Evolutionary conservation across 192 early-diverging fungal genomes (phyloP).

Genomic region (Backusella westeae): DNA sequence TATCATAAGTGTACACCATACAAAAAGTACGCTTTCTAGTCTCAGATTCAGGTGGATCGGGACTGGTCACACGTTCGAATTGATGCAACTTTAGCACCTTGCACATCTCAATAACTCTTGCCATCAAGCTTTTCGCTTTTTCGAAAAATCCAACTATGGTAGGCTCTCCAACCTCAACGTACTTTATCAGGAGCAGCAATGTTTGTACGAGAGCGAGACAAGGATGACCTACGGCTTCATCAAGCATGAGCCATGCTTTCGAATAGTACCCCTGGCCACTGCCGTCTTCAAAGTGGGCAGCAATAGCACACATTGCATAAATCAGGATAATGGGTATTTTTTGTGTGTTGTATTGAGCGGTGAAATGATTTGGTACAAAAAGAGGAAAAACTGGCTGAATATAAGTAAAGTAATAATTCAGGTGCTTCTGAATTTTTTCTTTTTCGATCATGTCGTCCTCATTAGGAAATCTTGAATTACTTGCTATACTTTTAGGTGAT

Average conservation of each 20-base stretch:
- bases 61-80: background rate
- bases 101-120: constrained; percentile 7
- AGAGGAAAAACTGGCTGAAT: constrained; percentile 11
- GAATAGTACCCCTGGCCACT: background rate
- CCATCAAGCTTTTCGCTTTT: constrained; percentile 9
- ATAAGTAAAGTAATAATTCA: constrained; percentile 2
- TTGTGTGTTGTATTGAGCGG: background rate
- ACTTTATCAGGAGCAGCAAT: constrained; percentile 2
- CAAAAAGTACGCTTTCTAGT: constrained; percentile 18
- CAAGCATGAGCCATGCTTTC: background rate
- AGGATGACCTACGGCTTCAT: background rate
- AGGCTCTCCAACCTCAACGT: background rate
- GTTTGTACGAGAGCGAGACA: constrained; percentile 8
- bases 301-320: constrained; percentile 54
- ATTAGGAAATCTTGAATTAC: constrained; percentile 4
- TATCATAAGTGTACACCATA: constrained; percentile 16
- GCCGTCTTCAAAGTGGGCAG: constrained; percentile 23
- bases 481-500: constrained; percentile 4
- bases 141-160: background rate
- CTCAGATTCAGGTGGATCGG: constrained; percentile 5
- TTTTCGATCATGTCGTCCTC: background rate
- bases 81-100: constrained; percentile 3
- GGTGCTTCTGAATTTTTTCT: background rate
- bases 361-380: constrained; percentile 15
- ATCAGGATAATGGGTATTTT: constrained; percentile 26